Evolutionary conservation across 1,284 basidiomycete genomes (phyloP).

Genomic region (Farysia itapuensis): DNA sequence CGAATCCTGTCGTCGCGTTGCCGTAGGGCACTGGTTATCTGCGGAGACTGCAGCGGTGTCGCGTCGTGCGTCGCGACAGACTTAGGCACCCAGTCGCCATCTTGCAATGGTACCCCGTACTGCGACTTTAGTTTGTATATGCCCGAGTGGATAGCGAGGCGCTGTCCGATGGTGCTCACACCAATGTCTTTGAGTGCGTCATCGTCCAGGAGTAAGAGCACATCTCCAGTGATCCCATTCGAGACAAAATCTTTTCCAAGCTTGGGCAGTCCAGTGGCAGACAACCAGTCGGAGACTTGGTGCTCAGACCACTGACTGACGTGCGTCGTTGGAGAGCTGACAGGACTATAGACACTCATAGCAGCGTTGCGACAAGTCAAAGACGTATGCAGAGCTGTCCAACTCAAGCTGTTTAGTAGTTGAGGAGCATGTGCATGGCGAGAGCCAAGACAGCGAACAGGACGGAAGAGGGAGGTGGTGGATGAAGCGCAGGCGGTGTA

Average conservation of each 20-base stretch:
- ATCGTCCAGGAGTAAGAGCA: conserved; percentile 54
- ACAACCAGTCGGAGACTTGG: conserved; percentile 48
- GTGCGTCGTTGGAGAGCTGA: conserved; percentile 31
- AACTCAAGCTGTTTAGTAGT: too few species aligned
- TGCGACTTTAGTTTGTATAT: conserved; percentile 51
- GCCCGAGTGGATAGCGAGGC: conserved; percentile 46
- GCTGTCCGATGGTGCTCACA: conserved; percentile 52
- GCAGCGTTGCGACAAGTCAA: not conserved
- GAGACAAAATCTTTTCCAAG: conserved; percentile 31
- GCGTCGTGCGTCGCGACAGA: conserved; percentile 26
- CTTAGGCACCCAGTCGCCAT: conserved; percentile 53
- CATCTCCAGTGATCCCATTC: conserved; percentile 57
- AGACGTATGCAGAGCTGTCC: not conserved
- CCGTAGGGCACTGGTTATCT: conserved; percentile 23
- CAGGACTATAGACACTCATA: conserved; percentile 28
- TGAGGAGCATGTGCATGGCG: too few species aligned
- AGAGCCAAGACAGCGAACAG: too few species aligned
- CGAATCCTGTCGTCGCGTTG: conserved; percentile 55
- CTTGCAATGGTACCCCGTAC: conserved; percentile 51
- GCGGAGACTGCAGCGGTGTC: conserved; percentile 6
- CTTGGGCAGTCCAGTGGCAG: conserved; percentile 32
- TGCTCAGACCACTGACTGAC: conserved; percentile 47
- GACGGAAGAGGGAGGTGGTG: too few species aligned
- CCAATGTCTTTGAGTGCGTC: conserved; percentile 55
- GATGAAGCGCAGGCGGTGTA: too few species aligned